Base-by-base conservation (phyloP, 2,329 filamentous ascomycete genomes). In the Colletotrichum sublineola region DNA sequence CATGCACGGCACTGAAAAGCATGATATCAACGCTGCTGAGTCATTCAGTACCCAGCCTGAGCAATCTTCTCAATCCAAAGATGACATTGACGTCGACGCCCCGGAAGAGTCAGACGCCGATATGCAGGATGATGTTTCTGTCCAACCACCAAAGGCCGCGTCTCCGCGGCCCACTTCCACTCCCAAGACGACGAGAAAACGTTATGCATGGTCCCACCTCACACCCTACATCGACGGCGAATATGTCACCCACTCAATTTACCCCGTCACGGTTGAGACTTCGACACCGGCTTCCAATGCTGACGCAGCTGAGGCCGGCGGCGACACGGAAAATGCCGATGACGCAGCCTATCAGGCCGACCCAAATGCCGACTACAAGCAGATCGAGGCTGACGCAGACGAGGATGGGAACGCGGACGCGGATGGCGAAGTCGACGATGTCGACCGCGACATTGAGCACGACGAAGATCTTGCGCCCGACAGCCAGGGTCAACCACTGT, bases 141-240 rank as follows among this genome's bases (percentile, higher is more conserved):
- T 42, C 15, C 53, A 60, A n/a, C 31, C 67, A 24, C 74, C 75
- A 3, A 68, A 74, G 38, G 66, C 73, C 24, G 73, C 79, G 44
- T 67, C 67, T 36, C 58, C 40, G 24, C 48, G 42, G 31, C 38
- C 62, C 50, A 40, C 24, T n/a, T 42, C 62, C 50, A 36, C 31
- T 33, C 36, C 61, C 5, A 53, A 60, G 50, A 33, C 40, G 31
- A 46, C 29, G 18, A 52, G 36, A 57, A 74, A 64, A 48, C 52
- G n/a, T 5, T 69, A 81, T 2, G 79, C 80, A 31, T 85, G 82
- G 80, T 76, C 81, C 29, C 75, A 83, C 52, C 77, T 85, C 11
- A 84, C 81, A 2, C 82, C 84, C 5, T 85, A 84, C 62, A 69
- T 85, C 9, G 78, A 81, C 40, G 81, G 79, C 20, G 82, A 85